phyloP scores from a whole-genome alignment of 371 early-diverging fungal genomes.

The Lichtheimia corymbifera region DNA sequence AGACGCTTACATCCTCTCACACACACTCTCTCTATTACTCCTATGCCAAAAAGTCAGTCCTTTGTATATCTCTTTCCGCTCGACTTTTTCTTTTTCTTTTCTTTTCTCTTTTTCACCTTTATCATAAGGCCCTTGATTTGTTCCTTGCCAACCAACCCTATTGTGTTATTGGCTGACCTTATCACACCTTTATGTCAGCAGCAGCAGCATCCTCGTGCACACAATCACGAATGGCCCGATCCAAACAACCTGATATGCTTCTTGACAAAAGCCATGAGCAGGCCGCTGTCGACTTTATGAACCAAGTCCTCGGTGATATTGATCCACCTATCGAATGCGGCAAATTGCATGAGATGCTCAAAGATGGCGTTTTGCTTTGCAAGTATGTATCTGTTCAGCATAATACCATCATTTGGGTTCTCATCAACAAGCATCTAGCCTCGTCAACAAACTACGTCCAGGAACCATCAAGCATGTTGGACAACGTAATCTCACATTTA shows the following conservation, averaged over 20 bases:
- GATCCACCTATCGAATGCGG: constrained; percentile 14
- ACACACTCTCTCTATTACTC: too few species aligned
- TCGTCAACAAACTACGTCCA: constrained; percentile 45
- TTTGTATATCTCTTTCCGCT: too few species aligned
- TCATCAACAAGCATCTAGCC: constrained; percentile 21
- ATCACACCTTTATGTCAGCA: background rate
- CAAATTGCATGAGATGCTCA: constrained; percentile 52
- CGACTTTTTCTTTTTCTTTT: too few species aligned
- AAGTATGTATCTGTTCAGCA: constrained; percentile 23
- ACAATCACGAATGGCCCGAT: constrained; percentile 23
- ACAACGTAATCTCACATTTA: constrained; percentile 42
- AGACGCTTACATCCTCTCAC: too few species aligned
- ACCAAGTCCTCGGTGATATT: constrained; percentile 18
- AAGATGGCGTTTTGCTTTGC: constrained; percentile 50
- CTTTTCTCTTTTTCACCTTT: too few species aligned
- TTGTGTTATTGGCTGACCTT: too few species aligned
- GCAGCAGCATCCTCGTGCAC: background rate
- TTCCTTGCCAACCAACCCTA: too few species aligned
- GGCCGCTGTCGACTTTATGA: constrained; percentile 35
- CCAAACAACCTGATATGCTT: constrained; percentile 35
- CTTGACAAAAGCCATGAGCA: constrained; percentile 32
- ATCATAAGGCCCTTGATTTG: too few species aligned
- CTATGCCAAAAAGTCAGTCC: too few species aligned
- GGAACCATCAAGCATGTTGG: constrained; percentile 51
- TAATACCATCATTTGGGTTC: background rate